Percentiles rank a stretch among this genome's conserved stretches.
Conservation (phyloP, 495 filamentous ascomycete species). For the Ramalina peruviana region DNA sequence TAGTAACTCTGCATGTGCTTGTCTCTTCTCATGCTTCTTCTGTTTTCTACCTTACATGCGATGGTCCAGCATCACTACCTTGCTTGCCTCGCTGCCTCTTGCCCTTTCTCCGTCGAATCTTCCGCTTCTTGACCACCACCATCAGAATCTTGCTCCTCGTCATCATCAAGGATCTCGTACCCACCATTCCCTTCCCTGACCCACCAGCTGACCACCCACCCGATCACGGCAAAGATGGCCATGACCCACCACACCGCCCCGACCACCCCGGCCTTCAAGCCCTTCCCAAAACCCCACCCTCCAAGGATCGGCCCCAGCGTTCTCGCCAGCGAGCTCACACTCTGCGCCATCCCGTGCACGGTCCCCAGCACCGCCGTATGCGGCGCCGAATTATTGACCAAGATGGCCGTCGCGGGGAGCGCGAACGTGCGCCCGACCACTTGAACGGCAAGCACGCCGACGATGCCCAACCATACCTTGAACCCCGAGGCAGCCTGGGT, state of each 20-base stretch:
- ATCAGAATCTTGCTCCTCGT: slow-evolving; percentile 34
- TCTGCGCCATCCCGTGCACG: slow-evolving; percentile 70
- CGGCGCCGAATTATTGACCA: slow-evolving; percentile 73
- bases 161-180: slow-evolving; percentile 55
- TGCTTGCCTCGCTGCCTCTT: background rate
- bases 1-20: background rate
- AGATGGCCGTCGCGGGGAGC: slow-evolving; percentile 59
- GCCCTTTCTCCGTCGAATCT: background rate
- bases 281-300: slow-evolving; percentile 57
- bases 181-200: slow-evolving; percentile 57
- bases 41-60: no score
- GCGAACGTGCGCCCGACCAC: slow-evolving; percentile 74
- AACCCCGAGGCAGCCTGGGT: slow-evolving; percentile 50
- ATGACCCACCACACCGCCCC: slow-evolving; percentile 70
- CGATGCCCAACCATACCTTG: slow-evolving; percentile 54
- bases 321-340: slow-evolving; percentile 51
- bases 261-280: slow-evolving; percentile 53
- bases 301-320: slow-evolving; percentile 63
- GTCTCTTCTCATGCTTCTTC: background rate
- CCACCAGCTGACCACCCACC: slow-evolving; percentile 45
- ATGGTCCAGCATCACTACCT: background rate
- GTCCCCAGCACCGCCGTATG: slow-evolving; percentile 71
- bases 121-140: background rate
- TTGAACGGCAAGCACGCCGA: slow-evolving; percentile 53
- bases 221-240: slow-evolving; percentile 46